Percentiles rank a stretch among this genome's conserved stretches.
phyloP scores from a whole-genome alignment of 2,329 filamentous ascomycete genomes.

The Beauveria asiatica region DNA sequence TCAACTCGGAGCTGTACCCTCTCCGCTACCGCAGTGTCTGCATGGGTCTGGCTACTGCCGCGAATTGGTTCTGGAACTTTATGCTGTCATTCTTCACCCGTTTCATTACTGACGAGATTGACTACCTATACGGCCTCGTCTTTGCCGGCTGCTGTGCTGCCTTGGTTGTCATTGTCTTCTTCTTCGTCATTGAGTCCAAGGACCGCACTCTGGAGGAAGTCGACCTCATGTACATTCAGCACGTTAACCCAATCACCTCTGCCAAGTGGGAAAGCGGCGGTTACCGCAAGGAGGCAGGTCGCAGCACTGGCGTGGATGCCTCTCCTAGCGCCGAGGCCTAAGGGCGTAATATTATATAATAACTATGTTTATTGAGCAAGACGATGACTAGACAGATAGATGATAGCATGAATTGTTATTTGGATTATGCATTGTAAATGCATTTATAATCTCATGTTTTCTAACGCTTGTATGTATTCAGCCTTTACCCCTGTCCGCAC shows the following conservation, averaged over 20 bases:
- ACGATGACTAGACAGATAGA: neutral
- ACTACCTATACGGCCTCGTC: constrained; percentile 62
- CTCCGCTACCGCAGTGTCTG: constrained; percentile 44
- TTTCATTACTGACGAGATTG: constrained; percentile 62
- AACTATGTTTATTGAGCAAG: no score
- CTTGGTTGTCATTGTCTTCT: constrained; percentile 59
- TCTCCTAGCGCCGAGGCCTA: neutral
- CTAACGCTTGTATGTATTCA: neutral
- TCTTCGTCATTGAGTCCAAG: constrained; percentile 67
- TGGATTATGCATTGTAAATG: neutral
- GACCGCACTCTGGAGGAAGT: constrained; percentile 67
- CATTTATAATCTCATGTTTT: neutral
- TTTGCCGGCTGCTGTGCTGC: constrained; percentile 60
- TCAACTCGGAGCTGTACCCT: constrained; percentile 57
- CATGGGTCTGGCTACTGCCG: constrained; percentile 48
- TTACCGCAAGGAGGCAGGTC: neutral
- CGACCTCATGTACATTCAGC: constrained; percentile 62
- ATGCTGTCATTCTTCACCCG: constrained; percentile 51
- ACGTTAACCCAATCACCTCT: constrained; percentile 41
- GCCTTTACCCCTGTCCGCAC: no score
- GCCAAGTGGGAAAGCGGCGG: constrained; percentile 22
- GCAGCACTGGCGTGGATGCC: neutral
- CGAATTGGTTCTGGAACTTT: constrained; percentile 62
- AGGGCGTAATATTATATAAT: neutral
- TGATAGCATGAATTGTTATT: neutral